These are phyloP conservation scores for Alopecurus myosuroides DNA, from an alignment of 176 grass and related monocot genomes.

Conservation along the genomic window DNA sequence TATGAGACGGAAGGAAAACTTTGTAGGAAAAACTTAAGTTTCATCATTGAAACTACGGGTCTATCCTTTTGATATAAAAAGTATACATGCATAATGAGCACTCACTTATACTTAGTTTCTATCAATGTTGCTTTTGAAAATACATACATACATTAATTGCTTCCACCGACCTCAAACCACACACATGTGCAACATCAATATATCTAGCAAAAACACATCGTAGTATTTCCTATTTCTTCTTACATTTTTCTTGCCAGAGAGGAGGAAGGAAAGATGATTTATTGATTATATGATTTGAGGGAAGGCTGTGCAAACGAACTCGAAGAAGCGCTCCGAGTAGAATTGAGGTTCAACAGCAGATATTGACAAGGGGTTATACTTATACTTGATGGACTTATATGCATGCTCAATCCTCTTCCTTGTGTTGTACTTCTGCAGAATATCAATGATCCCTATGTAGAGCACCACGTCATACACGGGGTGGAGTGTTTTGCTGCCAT, in stretches of 20 bases:
- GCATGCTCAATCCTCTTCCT: slow-evolving; percentile 86
- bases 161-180: neutral
- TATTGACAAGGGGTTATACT: slow-evolving; percentile 83
- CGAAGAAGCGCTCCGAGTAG: slow-evolving; percentile 70
- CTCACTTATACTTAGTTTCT: neutral
- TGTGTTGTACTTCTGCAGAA: slow-evolving; percentile 89
- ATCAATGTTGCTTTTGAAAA: neutral
- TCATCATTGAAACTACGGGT: too few relatives aligned
- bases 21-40: too few relatives aligned
- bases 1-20: too few relatives aligned
- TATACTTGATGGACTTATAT: slow-evolving; percentile 83
- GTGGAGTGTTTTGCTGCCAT: slow-evolving; percentile 49
- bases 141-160: neutral
- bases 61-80: too few relatives aligned
- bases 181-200: neutral
- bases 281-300: slow-evolving; percentile 44
- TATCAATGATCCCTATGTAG: slow-evolving; percentile 96
- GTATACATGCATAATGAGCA: neutral
- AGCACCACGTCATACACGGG: slow-evolving; percentile 87
- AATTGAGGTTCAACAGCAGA: slow-evolving; percentile 73
- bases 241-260: neutral
- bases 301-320: slow-evolving; percentile 78
- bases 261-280: neutral
- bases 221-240: neutral
- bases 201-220: neutral